Evolutionary conservation across 192 early-diverging fungal genomes (phyloP), one percentile per base, ranked within the genome.

Genomic region (Coemansia pectinata): DNA sequence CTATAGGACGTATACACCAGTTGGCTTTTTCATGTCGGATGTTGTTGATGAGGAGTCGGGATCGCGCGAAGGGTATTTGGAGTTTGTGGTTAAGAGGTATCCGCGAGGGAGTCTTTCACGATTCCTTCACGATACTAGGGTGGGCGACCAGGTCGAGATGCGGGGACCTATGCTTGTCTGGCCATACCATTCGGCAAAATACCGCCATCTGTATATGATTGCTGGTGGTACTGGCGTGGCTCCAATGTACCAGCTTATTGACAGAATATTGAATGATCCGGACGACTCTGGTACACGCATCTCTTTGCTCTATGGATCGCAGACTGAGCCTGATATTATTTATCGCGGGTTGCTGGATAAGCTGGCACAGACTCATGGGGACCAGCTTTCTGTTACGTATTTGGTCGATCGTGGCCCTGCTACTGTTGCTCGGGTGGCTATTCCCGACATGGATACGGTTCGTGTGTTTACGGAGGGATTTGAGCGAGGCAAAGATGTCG

Each of bases 171-270:
- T 89, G 19, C 36, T 81, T 19, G 83, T 83, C 23, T 87, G 86
- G 72, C 86, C 85, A 0, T 85, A 63, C 36, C 34, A 58, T 41
- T 10, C 62, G 6, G 62, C 50, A 5, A 38, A 52, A 21, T 77
- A 71, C 53, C 62, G 60, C 3, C 62, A 31, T 11, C 25, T 84
- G 12, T 76, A 63, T 29, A 84, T 84, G 82, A 48, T 93, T 62
- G 90, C 90, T 45, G 91, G 91, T 72, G 91, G 91, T n/a, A 91
- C 91, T 2, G 91, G 91, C n/a, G 88, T 91, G 21, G 86, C 91
- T 4, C 90, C 90, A 38, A 86, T 93, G 82, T 84, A 89, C 69
- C 86, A 90, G 67, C 70, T 90, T 12, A 87, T 89, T 5, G 74
- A 83, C 23, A 77, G 71, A 3, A 79, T 84, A 17, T 65, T 91